Conservation (phyloP, 1,284 basidiomycete species). For the Rhizoctonia solani region DNA sequence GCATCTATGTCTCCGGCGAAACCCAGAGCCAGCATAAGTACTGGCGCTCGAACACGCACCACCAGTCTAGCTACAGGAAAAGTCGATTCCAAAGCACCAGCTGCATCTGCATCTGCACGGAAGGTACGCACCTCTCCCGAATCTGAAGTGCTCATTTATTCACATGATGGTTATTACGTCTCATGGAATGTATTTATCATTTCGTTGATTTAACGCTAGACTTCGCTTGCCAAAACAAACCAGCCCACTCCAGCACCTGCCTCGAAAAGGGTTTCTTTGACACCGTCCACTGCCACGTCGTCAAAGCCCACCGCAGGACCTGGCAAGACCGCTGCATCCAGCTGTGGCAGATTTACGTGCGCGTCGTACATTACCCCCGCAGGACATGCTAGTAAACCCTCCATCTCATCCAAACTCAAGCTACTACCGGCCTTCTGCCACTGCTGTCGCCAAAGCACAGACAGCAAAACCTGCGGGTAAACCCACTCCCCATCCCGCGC, state of each 20-base stretch:
- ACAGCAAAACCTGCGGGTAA: conserved; percentile 21
- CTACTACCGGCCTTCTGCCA: conserved; percentile 12
- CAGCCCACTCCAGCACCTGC: conserved; percentile 9
- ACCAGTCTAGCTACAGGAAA: conserved; percentile 17
- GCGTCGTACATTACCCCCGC: conserved; percentile 16
- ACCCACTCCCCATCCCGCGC: background rate
- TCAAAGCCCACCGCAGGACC: conserved; percentile 4
- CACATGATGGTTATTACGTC: background rate
- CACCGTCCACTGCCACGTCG: background rate
- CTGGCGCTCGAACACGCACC: conserved; percentile 26
- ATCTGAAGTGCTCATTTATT: background rate
- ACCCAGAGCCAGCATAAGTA: conserved; percentile 35
- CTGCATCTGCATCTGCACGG: background rate
- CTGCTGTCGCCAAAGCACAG: conserved; percentile 13
- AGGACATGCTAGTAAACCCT: conserved; percentile 29
- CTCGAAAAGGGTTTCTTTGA: conserved; percentile 20
- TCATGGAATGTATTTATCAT: conserved; percentile 7
- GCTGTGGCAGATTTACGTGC: background rate
- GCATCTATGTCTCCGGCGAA: conserved; percentile 29
- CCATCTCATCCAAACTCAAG: conserved; percentile 18
- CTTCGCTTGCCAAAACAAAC: conserved; percentile 16
- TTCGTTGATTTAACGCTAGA: conserved; percentile 7
- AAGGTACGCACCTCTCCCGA: conserved; percentile 18
- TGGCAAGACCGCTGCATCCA: background rate
- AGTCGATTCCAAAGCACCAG: conserved; percentile 31